Evolutionary conservation across 2,329 filamentous ascomycete genomes (phyloP), one percentile per base, ranked within the genome.

Genomic region (Ophiostoma populinum): DNA sequence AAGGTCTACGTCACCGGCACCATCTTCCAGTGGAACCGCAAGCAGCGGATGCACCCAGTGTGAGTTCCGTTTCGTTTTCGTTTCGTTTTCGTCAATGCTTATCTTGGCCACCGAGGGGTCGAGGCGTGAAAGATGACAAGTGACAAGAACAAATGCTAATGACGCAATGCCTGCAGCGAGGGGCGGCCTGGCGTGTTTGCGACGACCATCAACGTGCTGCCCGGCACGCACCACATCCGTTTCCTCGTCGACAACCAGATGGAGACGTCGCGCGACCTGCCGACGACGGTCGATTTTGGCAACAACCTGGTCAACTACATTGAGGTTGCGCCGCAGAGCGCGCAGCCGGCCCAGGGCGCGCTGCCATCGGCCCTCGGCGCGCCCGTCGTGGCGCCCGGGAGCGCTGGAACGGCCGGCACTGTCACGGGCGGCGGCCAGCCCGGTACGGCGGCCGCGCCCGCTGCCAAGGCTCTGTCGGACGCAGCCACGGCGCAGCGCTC

Each of bases 291-390:
- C 39, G 90, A 98, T 54, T 94, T 92, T 54, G 92, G 85, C 44
- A 95, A 95, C 59, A 92, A 93, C 51, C 65, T 98, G 13, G 87
- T 98, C 56, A 98, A 98, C 58, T 98, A 95, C 53, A 82, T 98
- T 50, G 90, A 98, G 59, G 80, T 95, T 42, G 81, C 70, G 47
- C 73, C 81, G 24, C 77, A 85, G 37, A 78, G 86, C 49, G 56
- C 75, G 20, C 61, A 63, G 9, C 50, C 52, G 18, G 48, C 45
- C 6, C 15, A 25, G 5, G 4, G 4, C 15, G 2, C 11, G 20
- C 30, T 20, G 9, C 30, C 29, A 19, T n/a, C 30, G 10, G 30
- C 19, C 3, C 20, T 32, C 7, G 26, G 32, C 15, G 32, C 33
- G 4, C 16, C 25, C 5, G 43, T 47, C 12, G 43, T 51, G 3